Evolutionary conservation across 140 eudicot species (phyloP).

Genomic region (Eryngium alpinum): DNA sequence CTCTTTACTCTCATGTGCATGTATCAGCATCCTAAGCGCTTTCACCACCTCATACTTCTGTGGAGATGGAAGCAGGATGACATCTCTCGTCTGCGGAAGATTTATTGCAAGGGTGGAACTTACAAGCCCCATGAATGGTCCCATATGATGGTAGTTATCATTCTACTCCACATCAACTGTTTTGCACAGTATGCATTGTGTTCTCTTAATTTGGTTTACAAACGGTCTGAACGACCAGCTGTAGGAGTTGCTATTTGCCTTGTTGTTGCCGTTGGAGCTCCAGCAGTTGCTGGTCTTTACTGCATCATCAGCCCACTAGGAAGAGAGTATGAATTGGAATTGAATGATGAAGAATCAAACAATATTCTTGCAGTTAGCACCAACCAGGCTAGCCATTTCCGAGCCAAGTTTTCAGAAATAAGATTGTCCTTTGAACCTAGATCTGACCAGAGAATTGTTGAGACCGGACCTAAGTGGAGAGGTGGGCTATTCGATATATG

Average conservation of each 20-base stretch:
- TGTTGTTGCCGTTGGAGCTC: conserved; percentile 29
- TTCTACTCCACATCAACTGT: conserved; percentile 32
- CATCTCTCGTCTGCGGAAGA: conserved; percentile 19
- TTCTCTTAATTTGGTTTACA: conserved; percentile 31
- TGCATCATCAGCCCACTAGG: conserved; percentile 33
- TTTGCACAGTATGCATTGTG: conserved; percentile 40
- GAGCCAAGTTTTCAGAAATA: conserved; percentile 16
- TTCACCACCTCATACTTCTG: conserved; percentile 30
- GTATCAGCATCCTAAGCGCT: conserved; percentile 33
- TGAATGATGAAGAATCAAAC: conserved; percentile 25
- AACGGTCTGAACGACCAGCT: conserved; percentile 26
- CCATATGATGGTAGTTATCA: conserved; percentile 35
- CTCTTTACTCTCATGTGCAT: conserved; percentile 39
- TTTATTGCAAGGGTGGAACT: conserved; percentile 33
- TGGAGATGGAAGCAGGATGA: conserved; percentile 30
- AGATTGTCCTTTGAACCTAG: conserved; percentile 13
- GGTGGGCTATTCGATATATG: conserved; percentile 28
- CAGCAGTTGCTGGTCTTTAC: conserved; percentile 33
- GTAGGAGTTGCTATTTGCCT: conserved; percentile 29
- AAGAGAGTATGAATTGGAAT: conserved; percentile 28
- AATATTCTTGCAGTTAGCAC: conserved; percentile 4
- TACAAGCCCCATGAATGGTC: conserved; percentile 33
- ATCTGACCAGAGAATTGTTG: conserved; percentile 11
- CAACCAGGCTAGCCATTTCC: conserved; percentile 10
- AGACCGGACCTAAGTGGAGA: conserved; percentile 27